Base-by-base conservation (phyloP, 2,329 filamentous ascomycete genomes). In the Juglanconis sp. region DNA sequence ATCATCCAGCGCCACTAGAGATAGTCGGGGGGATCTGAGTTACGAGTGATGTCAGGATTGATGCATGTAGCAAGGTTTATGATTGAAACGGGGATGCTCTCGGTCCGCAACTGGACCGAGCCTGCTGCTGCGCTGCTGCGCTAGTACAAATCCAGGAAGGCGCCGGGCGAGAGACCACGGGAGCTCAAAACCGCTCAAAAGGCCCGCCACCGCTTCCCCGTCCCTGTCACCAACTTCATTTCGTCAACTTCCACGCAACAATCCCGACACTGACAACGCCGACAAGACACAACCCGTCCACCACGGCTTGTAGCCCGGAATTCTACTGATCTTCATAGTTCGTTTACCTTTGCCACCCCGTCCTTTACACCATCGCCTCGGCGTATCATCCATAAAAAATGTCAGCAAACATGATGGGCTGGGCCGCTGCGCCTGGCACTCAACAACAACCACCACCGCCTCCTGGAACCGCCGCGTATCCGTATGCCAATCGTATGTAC, bases 401-500 rank as follows among this genome's bases (percentile, higher is more conserved):
- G 57, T 63, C 58, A 34, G 49, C 61, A 32, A 71, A 49, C 53
- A 73, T 72, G 71, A 71, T 72, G 68, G 53, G 57, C 58, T 63
- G 61, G 61, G 51, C 55, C 40, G 58, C 74, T 53, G 67, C 73
- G 60, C 68, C 79, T 53, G 76, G 78, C 69, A 72, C 77, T 52
- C 70, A 75, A 57, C 72, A 75, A 57, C 72, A 74, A 63, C 70
- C 73, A 63, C 64, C 72, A 59, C 66, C 71, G 56, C 44, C 61
- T 49, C 61, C 58, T 35, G 58, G 54, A 53, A 67, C 72, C 13
- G 77, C 76, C 64, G 69, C 72, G 56, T 79, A 78, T 63, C 69
- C 72, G 52, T 79, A 78, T 64, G 69, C 72, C 62, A 65, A 72
- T 58, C 75, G 74, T 77, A 68, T 64, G 75, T 72, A 51, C 60